Conservation (phyloP, 352 stramenopile genomes). For the Phytophthora fragariaefolia region DNA sequence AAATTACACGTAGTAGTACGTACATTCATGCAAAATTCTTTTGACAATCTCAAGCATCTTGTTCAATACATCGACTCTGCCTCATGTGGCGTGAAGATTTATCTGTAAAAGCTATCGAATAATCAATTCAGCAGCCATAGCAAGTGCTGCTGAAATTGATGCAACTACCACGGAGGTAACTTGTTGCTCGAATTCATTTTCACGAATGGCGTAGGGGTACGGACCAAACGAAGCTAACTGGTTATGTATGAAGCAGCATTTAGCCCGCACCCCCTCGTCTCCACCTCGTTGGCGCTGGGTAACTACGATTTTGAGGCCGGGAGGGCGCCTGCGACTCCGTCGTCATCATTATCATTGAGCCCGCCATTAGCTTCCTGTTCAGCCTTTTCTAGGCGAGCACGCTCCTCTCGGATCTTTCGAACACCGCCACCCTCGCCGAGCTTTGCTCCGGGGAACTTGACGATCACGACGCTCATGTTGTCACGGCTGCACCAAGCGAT, state of each 20-base stretch:
- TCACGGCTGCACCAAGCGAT: slow-evolving; percentile 51
- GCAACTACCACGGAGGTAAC: background rate
- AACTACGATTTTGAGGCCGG: slow-evolving; percentile 30
- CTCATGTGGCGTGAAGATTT: slow-evolving; percentile 4
- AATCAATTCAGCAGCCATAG: background rate
- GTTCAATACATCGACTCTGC: slow-evolving; percentile 1
- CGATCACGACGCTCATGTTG: slow-evolving; percentile 87
- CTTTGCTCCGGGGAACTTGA: slow-evolving; percentile 79
- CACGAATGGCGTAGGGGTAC: slow-evolving; percentile 10
- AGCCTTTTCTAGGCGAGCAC: slow-evolving; percentile 52
- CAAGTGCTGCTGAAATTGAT: background rate
- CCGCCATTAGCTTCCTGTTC: slow-evolving; percentile 37
- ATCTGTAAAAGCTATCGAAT: background rate
- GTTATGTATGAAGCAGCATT: slow-evolving; percentile 26
- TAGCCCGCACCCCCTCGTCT: slow-evolving; percentile 6
- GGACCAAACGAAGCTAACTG: slow-evolving; percentile 21
- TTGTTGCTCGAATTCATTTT: background rate
- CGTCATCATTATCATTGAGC: slow-evolving; percentile 15
- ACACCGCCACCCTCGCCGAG: slow-evolving; percentile 72
- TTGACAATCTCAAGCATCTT: slow-evolving; percentile 23
- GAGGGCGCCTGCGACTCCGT: slow-evolving; percentile 22
- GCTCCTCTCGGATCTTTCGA: slow-evolving; percentile 60
- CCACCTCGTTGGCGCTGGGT: slow-evolving; percentile 16
- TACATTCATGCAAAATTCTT: slow-evolving; percentile 24
- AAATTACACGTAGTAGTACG: slow-evolving; percentile 28